A percentile compares a stretch with the other conserved stretches of the same genome.
Evolutionary conservation across 2,329 filamentous ascomycete genomes (phyloP).

Genomic region (Cercospora janseana): DNA sequence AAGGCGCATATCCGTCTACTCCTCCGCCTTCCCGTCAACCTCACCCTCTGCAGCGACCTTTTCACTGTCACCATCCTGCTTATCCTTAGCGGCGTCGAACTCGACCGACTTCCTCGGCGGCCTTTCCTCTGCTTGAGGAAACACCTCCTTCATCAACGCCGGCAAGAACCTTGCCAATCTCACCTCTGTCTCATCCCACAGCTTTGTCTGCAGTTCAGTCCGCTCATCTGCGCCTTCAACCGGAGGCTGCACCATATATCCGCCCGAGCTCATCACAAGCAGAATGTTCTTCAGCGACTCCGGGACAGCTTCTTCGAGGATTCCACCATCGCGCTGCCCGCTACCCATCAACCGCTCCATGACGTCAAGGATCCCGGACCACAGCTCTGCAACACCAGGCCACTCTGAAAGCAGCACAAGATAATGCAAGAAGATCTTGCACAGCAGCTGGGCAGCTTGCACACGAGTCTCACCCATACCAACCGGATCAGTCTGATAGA

Average conservation of each 20-base stretch:
- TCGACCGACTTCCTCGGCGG: neutral
- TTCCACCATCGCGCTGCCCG: constrained; percentile 66
- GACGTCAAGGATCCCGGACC: constrained; percentile 90
- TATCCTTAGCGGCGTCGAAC: too few species aligned
- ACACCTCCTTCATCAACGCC: constrained; percentile 58
- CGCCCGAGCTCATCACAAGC: constrained; percentile 89
- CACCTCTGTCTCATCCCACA: constrained; percentile 63
- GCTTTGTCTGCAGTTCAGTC: constrained; percentile 49
- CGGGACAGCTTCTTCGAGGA: constrained; percentile 85
- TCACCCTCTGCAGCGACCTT: neutral
- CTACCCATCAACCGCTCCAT: constrained; percentile 97
- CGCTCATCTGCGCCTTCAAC: constrained; percentile 41
- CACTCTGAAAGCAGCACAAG: constrained; percentile 79
- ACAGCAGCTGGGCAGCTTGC: constrained; percentile 84
- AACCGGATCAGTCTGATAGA: constrained; percentile 83
- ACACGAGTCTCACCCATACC: constrained; percentile 96
- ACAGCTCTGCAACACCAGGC: constrained; percentile 86
- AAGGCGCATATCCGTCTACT: constrained; percentile 5
- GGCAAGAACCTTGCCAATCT: constrained; percentile 61
- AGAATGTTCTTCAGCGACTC: constrained; percentile 96
- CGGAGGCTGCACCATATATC: constrained; percentile 67
- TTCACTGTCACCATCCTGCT: too few species aligned
- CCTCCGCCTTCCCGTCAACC: neutral
- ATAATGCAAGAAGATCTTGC: constrained; percentile 94
- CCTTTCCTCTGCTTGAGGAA: constrained; percentile 46